Evolutionary conservation across 148 eudicot species (phyloP), one percentile per base, ranked within the genome.

Genomic region (Nepenthes gracilis): DNA sequence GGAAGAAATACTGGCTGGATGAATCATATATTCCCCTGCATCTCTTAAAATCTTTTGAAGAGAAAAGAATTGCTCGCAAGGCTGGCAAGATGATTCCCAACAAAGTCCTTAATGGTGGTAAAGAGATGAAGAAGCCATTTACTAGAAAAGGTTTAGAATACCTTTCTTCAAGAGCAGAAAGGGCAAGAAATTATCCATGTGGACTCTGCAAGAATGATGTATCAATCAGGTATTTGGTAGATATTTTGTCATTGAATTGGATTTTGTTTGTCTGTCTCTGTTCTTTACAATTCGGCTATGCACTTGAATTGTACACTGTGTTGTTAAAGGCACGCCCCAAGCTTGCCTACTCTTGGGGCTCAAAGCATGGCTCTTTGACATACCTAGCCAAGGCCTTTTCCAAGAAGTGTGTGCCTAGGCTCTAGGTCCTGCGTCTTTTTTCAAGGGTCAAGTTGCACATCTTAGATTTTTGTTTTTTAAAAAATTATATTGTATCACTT

Each of bases 1-100:
- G 80, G 75, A 93, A 86, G 70, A 93, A 77, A 72, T 93, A 75
- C 72, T 93, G 99, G 99, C 73, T 93, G 79, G 84, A 86, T 65
- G 96, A 93, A 61, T 67, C 86, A 37, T 68, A 74, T 72, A 81
- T 93, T 71, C 99, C 99, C 34, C 78, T 93, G 77, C 77, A 80
- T 80, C 96, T 93, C 64, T 58, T 93, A 62, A 88, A 86, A 76
- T 66, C 65, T 62, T 93, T 86, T 78, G 96, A 93, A 74, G 96
- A 86, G 71, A 84, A 79, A 77, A 82, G 80, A 84, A 74, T 88
- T 64, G 70, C 82, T 59, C 91, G 95, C 40, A 88, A 82, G 75
- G 81, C 79, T 49, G 79, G 71, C 50, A 84, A 77, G 72, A 51
- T 54, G 63, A 67, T 58, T 57, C 55, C 81, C 9, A 74, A 61